Base-by-base conservation (phyloP, 805 yeast genomes). In the Diddensiella caesifluorescens region DNA sequence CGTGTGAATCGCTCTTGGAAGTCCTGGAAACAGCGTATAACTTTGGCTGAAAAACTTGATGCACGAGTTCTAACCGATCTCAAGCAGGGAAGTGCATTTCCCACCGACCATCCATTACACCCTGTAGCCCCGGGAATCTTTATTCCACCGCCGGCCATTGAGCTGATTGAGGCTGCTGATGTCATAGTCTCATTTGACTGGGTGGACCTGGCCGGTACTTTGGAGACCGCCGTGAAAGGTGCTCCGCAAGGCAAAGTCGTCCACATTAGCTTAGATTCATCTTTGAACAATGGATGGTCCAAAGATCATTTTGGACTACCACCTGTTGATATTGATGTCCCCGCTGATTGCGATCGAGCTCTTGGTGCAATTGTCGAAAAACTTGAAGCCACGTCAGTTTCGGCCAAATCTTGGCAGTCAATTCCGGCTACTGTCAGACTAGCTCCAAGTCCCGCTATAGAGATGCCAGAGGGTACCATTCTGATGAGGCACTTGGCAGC, bases 111-210 rank as follows among this genome's bases (percentile, higher is more conserved):
- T 13, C 12, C 7, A 19, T 13, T 29, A 6, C 32, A 29, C 16
- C 32, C 32, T 13, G 32, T 29, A 19, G 32, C 32, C 7, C 32
- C 32, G 6, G 32, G 32, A 13, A 29, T 29, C 15, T 29, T 29
- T 13, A 29, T 19, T 7, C 32, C 32, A n/a, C 32, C 32, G 12
- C 32, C 12, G 16, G 32, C 32, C 7, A n/a, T 13, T 13, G 32
- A 29, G 15, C 32, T 29, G 15, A 29, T 29, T 19, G 6, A 19
- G 6, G 32, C 12, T 7, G 32, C 32, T 6, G 32, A 29, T 19
- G 32, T 29, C 15, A 29, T 29, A 7, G 32, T 29, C 12, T 29
- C 32, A 7, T 29, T 29, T 29, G 32, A 29, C 32, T 29, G 32
- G 32, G 32, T 29, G 6, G 32, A 29, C 15, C 32, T 29, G 15